These are phyloP conservation scores for Paecilomyces niveus DNA, from an alignment of 2,329 filamentous ascomycete genomes.

Conservation along the genomic window DNA sequence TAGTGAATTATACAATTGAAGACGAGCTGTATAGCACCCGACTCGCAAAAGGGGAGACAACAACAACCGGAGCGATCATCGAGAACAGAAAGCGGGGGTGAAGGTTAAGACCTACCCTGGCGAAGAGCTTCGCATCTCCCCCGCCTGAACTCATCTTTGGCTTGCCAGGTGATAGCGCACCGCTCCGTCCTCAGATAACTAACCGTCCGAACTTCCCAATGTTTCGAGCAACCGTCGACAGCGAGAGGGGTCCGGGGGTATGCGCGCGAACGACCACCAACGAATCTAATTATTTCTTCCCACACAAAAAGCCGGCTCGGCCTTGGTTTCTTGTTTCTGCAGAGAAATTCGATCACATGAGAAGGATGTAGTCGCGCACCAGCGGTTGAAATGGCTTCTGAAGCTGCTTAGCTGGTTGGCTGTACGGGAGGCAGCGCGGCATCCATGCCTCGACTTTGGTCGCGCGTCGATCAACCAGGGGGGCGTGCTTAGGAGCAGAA, in stretches of 20 bases:
- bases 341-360: constrained; percentile 12
- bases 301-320: not conserved
- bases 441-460: constrained; percentile 13
- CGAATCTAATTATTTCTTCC: not conserved
- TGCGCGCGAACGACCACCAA: not conserved
- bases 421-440: constrained; percentile 7
- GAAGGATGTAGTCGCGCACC: constrained; percentile 3
- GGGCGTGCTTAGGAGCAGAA: not conserved
- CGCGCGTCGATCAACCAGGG: not conserved
- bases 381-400: constrained; percentile 7
- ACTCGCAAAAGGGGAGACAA: constrained; percentile 6
- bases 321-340: not conserved
- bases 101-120: constrained; percentile 62
- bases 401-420: constrained; percentile 13
- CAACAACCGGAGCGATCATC: not conserved
- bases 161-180: not conserved
- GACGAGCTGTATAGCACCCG: constrained; percentile 17
- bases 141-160: constrained; percentile 58
- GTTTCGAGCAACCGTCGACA: not conserved
- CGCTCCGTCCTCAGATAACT: not conserved
- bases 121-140: constrained; percentile 99
- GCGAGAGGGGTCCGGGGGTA: not conserved
- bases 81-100: constrained; percentile 14
- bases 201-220: constrained; percentile 7
- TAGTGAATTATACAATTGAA: not conserved